Evolutionary conservation across 108 stramenopile species (phyloP).

Genomic region (Cyclostephanos tholiformis): DNA sequence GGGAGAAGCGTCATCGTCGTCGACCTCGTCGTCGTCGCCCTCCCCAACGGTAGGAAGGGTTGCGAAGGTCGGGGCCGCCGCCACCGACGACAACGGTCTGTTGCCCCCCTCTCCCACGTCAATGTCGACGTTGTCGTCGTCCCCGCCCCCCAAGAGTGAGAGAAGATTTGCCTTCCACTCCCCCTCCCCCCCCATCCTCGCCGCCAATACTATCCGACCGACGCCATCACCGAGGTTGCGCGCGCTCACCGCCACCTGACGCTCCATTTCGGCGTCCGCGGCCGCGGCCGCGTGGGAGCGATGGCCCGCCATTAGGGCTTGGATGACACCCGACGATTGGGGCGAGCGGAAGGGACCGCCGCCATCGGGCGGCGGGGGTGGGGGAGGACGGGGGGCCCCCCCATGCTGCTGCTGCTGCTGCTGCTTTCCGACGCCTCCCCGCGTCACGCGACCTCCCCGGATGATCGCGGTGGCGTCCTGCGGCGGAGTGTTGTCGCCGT

Average conservation of each 20-base stretch:
- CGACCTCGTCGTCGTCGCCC: constrained; percentile 1
- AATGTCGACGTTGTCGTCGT: not conserved
- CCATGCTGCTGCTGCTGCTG: too few relatives aligned
- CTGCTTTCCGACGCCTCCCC: too few relatives aligned
- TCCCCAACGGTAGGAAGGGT: constrained; percentile 8
- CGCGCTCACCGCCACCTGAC: constrained; percentile 70
- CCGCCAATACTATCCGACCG: constrained; percentile 80
- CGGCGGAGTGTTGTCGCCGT: not conserved
- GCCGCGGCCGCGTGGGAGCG: constrained; percentile 27
- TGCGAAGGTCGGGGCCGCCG: not conserved
- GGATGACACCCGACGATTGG: constrained; percentile 26
- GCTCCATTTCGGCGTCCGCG: constrained; percentile 79
- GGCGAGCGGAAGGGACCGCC: too few relatives aligned
- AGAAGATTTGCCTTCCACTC: not conserved
- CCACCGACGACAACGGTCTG: not conserved
- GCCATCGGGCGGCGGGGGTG: not conserved
- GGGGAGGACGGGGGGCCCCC: constrained; percentile 5
- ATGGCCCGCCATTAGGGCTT: constrained; percentile 52
- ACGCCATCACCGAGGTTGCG: constrained; percentile 79
- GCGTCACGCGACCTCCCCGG: not conserved
- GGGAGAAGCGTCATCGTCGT: not conserved
- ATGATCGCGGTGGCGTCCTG: constrained; percentile 3
- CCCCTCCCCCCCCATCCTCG: constrained; percentile 47
- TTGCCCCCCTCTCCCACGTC: not conserved
- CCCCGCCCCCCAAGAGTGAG: not conserved